phyloP scores from a whole-genome alignment of 176 grass and related monocot genomes.

The Paspalum notatum region DNA sequence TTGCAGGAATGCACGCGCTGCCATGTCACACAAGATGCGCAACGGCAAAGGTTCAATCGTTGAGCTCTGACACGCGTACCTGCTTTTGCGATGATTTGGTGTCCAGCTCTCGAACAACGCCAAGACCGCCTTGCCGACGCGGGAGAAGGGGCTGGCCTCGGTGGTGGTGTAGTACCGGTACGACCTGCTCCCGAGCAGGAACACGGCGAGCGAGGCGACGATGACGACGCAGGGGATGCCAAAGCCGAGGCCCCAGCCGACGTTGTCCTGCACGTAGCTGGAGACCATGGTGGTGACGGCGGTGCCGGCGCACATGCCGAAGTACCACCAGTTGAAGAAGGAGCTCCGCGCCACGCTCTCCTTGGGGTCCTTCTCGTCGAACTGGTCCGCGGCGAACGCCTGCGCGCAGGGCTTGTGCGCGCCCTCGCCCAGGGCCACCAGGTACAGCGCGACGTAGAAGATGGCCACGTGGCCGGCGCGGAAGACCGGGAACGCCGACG shows the following conservation, averaged over 20 bases:
- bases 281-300: constrained; percentile 44
- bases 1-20: constrained; percentile 26
- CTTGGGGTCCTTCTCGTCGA: constrained; percentile 52
- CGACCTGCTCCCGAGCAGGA: constrained; percentile 50
- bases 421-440: constrained; percentile 69
- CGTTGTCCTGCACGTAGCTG: constrained; percentile 75
- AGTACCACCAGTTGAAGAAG: constrained; percentile 92
- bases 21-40: not conserved
- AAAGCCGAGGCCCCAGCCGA: constrained; percentile 71
- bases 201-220: constrained; percentile 39
- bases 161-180: constrained; percentile 54
- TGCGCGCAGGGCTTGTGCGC: constrained; percentile 69
- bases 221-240: constrained; percentile 69
- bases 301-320: constrained; percentile 61
- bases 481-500: constrained; percentile 37
- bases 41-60: not conserved
- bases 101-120: constrained; percentile 30
- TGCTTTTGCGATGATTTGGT: not conserved
- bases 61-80: not conserved
- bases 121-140: constrained; percentile 38
- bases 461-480: constrained; percentile 42
- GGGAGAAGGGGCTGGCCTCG: constrained; percentile 48
- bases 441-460: constrained; percentile 72
- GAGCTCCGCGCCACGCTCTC: constrained; percentile 60
- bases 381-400: constrained; percentile 69